Base-by-base conservation (phyloP, 2,329 filamentous ascomycete genomes). In the Chaetomium sp. region DNA sequence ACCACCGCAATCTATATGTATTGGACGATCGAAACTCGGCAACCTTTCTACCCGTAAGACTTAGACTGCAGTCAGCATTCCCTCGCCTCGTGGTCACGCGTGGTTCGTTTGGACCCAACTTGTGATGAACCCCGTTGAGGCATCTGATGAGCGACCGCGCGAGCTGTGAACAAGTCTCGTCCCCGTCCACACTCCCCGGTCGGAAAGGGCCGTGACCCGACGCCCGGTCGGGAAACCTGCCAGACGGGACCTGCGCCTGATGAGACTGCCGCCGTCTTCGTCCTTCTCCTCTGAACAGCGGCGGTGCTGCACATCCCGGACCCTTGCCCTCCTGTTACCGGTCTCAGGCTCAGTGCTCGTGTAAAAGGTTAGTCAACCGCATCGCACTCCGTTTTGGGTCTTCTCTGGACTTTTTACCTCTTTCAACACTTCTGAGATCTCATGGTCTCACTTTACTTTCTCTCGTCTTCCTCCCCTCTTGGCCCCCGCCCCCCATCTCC, bases 241-340 rank as follows among this genome's bases (percentile, higher is more conserved):
- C 37, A 49, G 37, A 38, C 34, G 33, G 37, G n/a, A 33, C n/a
- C 41, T 46, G 52, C 35, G 35, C 11, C 12, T 53, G 35, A 41
- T 10, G 51, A 40, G 50, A n/a, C 40, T 11, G 33, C n/a, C 42
- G 42, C 40, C 47, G 35, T 10, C 46, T 49, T 54, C 48, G 56
- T 49, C 37, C 47, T 53, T n/a, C 49, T 57, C 59, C 51, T 57
- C 58, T 53, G 54, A 54, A 54, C 50, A 47, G 43, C 54, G 52
- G 36, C 38, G 37, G 48, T 64, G 63, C 62, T 58, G 61, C 63
- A 64, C 54, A 56, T 60, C 59, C 59, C 53, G 60, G 49, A 59
- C 60, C 45, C 49, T 49, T 53, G 49, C 55, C 55, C 55, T 62
- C 19, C 57, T 62, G 52, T 55, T 48, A 49, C 50, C 40, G 41